phyloP scores from a whole-genome alignment of 768 basidiomycete species.

The Lactarius evosmus region DNA sequence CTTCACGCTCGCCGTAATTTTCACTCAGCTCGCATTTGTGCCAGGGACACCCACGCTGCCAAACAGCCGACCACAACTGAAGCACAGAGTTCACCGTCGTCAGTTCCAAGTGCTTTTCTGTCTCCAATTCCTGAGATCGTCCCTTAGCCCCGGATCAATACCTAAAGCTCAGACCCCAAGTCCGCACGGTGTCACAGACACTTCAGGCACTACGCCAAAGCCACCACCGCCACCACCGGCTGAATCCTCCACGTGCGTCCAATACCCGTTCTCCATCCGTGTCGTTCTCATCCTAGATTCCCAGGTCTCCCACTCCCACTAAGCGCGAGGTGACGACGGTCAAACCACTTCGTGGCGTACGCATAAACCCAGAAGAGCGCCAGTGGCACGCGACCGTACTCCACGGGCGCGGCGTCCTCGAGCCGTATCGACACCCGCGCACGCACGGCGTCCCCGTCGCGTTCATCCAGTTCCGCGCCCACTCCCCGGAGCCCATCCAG shows the following conservation, averaged over 20 bases:
- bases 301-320: conserved; percentile 6
- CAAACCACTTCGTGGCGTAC: conserved; percentile 16
- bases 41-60: neutral
- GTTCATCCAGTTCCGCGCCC: conserved; percentile 76
- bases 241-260: conserved; percentile 10
- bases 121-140: neutral
- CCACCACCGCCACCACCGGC: neutral
- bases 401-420: conserved; percentile 57
- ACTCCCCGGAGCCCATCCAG: conserved; percentile 62
- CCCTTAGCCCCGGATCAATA: neutral
- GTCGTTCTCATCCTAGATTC: neutral
- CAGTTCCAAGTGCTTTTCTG: neutral
- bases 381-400: conserved; percentile 52
- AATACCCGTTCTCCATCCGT: neutral
- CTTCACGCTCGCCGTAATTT: neutral
- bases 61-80: neutral
- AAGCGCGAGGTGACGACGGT: neutral
- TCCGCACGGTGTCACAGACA: neutral
- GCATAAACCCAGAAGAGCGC: conserved; percentile 34
- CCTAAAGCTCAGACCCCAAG: neutral
- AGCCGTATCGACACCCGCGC: conserved; percentile 53
- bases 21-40: neutral
- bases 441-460: conserved; percentile 77
- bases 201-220: neutral
- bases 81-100: neutral